Conservation (phyloP, 768 basidiomycete genomes). For the Myochromella boudieri region DNA sequence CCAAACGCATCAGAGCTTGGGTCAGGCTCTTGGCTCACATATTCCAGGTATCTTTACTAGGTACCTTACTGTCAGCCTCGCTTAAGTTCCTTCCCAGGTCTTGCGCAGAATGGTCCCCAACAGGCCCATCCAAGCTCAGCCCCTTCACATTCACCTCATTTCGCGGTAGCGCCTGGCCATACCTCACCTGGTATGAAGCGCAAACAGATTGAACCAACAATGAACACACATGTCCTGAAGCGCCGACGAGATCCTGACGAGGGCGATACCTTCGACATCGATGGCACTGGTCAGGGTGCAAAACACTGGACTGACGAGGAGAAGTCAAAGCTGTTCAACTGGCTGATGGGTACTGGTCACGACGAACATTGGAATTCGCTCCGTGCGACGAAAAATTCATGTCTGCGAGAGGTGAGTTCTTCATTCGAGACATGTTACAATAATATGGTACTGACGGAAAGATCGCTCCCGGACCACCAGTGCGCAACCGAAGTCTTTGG, state of each 20-base stretch:
- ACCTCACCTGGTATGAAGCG: slow-evolving; percentile 46
- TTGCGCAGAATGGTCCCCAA: slow-evolving; percentile 30
- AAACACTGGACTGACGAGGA: slow-evolving; percentile 88
- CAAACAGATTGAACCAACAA: slow-evolving; percentile 45
- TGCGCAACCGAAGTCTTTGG: slow-evolving; percentile 72
- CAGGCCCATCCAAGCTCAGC: slow-evolving; percentile 33
- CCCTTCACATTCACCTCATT: slow-evolving; percentile 38
- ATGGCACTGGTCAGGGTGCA: slow-evolving; percentile 57
- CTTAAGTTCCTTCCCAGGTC: slow-evolving; percentile 38
- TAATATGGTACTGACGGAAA: slow-evolving; percentile 6
- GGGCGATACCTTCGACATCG: slow-evolving; percentile 41
- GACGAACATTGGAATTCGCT: slow-evolving; percentile 81
- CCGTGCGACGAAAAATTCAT: slow-evolving; percentile 79
- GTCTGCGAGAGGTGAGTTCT: slow-evolving; percentile 65
- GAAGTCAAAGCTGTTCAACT: slow-evolving; percentile 73
- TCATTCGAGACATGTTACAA: background rate
- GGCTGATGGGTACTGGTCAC: slow-evolving; percentile 71
- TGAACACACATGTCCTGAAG: slow-evolving; percentile 39
- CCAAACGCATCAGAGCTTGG: slow-evolving; percentile 57
- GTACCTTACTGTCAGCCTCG: slow-evolving; percentile 24
- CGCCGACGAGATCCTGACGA: slow-evolving; percentile 48
- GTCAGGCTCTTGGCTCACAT: slow-evolving; percentile 60
- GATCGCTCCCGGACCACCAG: slow-evolving; percentile 38
- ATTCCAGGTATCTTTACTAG: slow-evolving; percentile 35
- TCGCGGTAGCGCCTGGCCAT: slow-evolving; percentile 30